phyloP scores from a whole-genome alignment of 345 rosid genomes.

The Eucalyptus sideroxylon region DNA sequence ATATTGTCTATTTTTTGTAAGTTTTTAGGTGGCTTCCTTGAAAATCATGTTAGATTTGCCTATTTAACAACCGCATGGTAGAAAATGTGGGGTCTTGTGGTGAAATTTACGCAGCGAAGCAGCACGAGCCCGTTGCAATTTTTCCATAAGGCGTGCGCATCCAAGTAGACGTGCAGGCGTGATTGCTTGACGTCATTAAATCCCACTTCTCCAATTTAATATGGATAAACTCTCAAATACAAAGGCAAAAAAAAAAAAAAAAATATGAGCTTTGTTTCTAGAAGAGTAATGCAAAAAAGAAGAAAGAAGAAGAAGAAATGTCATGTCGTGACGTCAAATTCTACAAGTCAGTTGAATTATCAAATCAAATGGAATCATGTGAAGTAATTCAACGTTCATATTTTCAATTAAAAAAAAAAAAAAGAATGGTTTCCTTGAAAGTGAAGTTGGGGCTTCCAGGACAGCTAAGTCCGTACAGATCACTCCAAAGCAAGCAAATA shows the following conservation, averaged over 20 bases:
- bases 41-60: not conserved
- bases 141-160: not conserved
- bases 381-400: not conserved
- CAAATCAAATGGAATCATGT: not conserved
- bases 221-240: not conserved
- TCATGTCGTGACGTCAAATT: not conserved
- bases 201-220: not conserved
- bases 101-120: not conserved
- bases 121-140: not conserved
- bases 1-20: not conserved
- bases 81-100: not conserved
- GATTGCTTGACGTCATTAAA: not conserved
- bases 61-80: not conserved
- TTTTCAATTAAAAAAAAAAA: not conserved
- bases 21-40: not conserved
- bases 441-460: not conserved
- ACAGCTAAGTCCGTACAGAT: not conserved
- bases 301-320: not conserved
- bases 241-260: not conserved
- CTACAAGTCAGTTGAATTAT: not conserved
- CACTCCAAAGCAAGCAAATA: not conserved
- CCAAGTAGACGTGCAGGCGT: accelerated
- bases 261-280: not conserved
- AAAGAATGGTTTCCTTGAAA: not conserved
- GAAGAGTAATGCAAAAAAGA: not conserved